Evolutionary conservation across 2,329 filamentous ascomycete species (phyloP).

Genomic region (Teratosphaeria nubilosa): DNA sequence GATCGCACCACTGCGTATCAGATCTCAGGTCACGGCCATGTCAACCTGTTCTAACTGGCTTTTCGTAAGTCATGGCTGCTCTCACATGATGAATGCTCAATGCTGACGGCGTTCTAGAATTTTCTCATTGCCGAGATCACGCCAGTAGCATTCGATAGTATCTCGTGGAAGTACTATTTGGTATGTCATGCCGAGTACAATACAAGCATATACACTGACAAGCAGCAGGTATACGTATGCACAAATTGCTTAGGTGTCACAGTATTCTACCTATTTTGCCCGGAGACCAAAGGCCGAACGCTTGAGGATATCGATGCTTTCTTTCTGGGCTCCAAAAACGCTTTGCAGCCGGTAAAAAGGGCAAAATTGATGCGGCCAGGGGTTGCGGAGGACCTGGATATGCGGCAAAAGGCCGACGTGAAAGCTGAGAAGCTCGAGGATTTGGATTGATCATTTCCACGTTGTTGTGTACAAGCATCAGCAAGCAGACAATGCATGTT

Average conservation of each 20-base stretch:
- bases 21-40: constrained; percentile 22
- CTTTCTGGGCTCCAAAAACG: constrained; percentile 15
- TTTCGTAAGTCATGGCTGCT: constrained; percentile 28
- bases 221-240: constrained; percentile 41
- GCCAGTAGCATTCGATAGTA: constrained; percentile 47
- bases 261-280: constrained; percentile 19
- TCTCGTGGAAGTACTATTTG: constrained; percentile 26
- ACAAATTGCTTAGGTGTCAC: constrained; percentile 49
- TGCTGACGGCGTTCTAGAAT: constrained; percentile 28
- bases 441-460: constrained; percentile 2
- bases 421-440: neutral
- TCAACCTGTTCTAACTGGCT: constrained; percentile 48
- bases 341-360: constrained; percentile 12
- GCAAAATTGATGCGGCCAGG: constrained; percentile 14
- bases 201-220: neutral
- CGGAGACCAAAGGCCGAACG: constrained; percentile 18
- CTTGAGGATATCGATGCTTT: constrained; percentile 23
- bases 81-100: neutral
- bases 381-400: constrained; percentile 8
- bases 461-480: neutral
- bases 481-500: neutral
- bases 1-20: constrained; percentile 21
- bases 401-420: constrained; percentile 7
- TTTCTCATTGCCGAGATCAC: constrained; percentile 30
- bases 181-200: neutral